Conservation (phyloP, 2,329 filamentous ascomycete genomes). For the Paecilomyces fulvus region DNA sequence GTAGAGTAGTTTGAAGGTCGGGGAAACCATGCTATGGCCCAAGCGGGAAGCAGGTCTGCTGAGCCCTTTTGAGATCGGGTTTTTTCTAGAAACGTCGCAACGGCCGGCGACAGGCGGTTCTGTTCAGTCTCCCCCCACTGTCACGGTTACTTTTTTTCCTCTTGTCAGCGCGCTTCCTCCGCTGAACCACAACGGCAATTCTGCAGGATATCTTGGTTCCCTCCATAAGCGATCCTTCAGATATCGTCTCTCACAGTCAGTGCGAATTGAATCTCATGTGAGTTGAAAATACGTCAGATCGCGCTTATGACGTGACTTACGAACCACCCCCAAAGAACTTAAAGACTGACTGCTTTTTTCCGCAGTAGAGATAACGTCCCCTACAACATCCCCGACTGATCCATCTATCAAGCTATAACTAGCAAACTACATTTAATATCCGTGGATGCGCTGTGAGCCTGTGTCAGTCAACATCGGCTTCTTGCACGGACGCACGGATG, state of each 20-base stretch:
- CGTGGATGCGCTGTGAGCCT: neutral
- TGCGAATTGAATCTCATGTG: neutral
- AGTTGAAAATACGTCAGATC: neutral
- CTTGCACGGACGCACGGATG: neutral
- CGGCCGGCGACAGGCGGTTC: neutral
- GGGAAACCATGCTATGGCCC: constrained; percentile 14
- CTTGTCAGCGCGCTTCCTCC: neutral
- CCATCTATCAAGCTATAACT: neutral
- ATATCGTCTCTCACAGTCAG: neutral
- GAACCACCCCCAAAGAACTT: neutral
- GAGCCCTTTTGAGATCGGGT: neutral
- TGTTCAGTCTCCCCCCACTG: neutral
- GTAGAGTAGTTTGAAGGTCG: neutral
- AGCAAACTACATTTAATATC: neutral
- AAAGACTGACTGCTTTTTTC: neutral
- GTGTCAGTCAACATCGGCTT: neutral
- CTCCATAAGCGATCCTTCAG: neutral
- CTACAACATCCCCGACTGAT: neutral
- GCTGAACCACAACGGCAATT: neutral
- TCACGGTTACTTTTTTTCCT: neutral
- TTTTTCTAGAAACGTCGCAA: constrained; percentile 14
- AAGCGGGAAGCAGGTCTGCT: constrained; percentile 10
- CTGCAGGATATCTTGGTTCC: neutral
- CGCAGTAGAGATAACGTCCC: neutral
- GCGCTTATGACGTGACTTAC: neutral